phyloP scores from a whole-genome alignment of 176 grass and related monocot species.

The Hyparrhenia diplandra region DNA sequence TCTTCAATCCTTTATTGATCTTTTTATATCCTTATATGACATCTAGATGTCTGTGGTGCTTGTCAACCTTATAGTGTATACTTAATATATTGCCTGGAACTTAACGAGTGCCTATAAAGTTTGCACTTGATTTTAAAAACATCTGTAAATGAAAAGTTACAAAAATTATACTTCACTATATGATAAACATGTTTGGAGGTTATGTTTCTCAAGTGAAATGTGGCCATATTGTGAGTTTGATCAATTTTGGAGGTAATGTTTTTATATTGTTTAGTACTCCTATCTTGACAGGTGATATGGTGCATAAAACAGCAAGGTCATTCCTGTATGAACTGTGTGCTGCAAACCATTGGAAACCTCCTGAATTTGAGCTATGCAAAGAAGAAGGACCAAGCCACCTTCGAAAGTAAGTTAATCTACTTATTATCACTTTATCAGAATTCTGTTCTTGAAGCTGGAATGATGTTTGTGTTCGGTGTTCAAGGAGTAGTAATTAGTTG shows the following conservation, averaged over 20 bases:
- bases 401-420: conserved; percentile 50
- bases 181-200: neutral
- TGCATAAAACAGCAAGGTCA: conserved; percentile 62
- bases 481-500: neutral
- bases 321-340: conserved; percentile 71
- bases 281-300: conserved; percentile 43
- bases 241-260: conserved; percentile 9
- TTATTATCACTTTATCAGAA: neutral
- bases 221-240: conserved; percentile 4
- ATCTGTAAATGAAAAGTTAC: neutral
- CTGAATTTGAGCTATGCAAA: conserved; percentile 63
- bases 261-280: neutral
- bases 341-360: conserved; percentile 64
- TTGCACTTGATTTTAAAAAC: neutral
- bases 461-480: neutral
- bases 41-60: neutral
- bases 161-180: neutral
- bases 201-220: neutral
- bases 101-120: conserved; percentile 11
- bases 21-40: conserved; percentile 5
- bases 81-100: conserved; percentile 16
- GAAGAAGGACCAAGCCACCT: conserved; percentile 76
- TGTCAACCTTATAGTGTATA: conserved; percentile 7
- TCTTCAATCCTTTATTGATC: neutral
- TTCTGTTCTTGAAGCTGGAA: neutral